Base-by-base conservation (phyloP, 192 early-diverging fungal species). In the Oehlia diaphana region DNA sequence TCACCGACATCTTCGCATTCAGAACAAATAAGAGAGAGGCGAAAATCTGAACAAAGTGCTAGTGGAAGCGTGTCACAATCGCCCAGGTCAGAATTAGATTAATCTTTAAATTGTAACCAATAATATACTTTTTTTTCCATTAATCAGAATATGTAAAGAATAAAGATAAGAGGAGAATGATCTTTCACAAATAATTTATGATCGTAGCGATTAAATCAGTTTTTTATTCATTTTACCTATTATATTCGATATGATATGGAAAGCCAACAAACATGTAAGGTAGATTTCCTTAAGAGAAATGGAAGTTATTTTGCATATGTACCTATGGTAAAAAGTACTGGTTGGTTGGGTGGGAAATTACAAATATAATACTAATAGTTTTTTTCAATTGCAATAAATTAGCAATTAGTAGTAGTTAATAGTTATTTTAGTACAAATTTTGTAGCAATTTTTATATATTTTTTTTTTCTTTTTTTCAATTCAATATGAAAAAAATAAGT, bases 21-120 rank as follows among this genome's bases (percentile, higher is more conserved):
- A 44, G 77, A 78, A 44, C 16, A 44, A 65, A 19, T 33, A 65
- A 31, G 77, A 69, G 77, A 78, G 14, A 35, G 77, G 14, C 64
- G 77, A 69, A 78, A 78, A 37, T 42, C 77, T 9, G 77, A 78
- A 10, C 77, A 78, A 78, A 78, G 77, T 69, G 77, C 44, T 49
- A 78, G 68, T 58, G 77, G 47, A 35, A 53, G 76, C 33, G 35
- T 26, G 2, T 3, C 74, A 6, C 74, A 75, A 28, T 75, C 74
- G 21, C 74, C 74, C 10, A 71, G 42, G 7, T 44, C 69, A 9
- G 53, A 58, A 21, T 58, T 58, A 58, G 53, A 58, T 58, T 58
- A 58, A 58, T 58, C 6, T 58, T 4, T 58, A 58, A 58, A 58
- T 58, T 58, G 14, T 58, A 58, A 1, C 16, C 16, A 6, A 58